Conservation (phyloP, 2,329 filamentous ascomycete species). For the Emmonsia crescens region DNA sequence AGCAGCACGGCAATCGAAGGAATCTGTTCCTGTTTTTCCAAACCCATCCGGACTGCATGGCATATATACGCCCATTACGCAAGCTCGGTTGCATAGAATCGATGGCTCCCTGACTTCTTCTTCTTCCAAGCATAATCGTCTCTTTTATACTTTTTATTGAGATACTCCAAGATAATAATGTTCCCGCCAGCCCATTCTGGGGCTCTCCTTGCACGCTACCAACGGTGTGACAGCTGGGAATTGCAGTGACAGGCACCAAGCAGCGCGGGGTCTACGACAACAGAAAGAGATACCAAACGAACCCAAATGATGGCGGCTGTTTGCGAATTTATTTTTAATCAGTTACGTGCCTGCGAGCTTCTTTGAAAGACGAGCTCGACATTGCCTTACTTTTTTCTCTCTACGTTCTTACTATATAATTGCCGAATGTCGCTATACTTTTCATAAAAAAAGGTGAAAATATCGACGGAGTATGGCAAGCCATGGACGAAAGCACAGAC, state of each 20-base stretch:
- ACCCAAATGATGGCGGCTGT: background rate
- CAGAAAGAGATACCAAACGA: background rate
- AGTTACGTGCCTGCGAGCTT: background rate
- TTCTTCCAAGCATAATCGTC: background rate
- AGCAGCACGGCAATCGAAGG: background rate
- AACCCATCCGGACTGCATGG: background rate
- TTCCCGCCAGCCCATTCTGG: background rate
- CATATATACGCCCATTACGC: background rate
- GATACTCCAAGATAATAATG: background rate
- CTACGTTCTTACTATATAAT: background rate
- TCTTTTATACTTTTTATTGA: background rate
- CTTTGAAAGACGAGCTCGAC: background rate
- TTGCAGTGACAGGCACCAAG: background rate
- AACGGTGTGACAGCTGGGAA: background rate
- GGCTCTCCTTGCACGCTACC: background rate
- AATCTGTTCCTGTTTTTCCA: background rate
- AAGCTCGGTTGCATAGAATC: background rate
- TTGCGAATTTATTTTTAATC: background rate
- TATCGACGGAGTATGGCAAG: background rate
- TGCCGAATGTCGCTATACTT: background rate
- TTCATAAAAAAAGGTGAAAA: background rate
- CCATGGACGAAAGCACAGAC: background rate
- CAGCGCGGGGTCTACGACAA: background rate
- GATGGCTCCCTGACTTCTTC: background rate
- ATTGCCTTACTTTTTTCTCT: background rate